Evolutionary conservation across 306 rosid species (phyloP), one percentile per base, ranked within the genome.

Genomic region (Cercis canadensis): DNA sequence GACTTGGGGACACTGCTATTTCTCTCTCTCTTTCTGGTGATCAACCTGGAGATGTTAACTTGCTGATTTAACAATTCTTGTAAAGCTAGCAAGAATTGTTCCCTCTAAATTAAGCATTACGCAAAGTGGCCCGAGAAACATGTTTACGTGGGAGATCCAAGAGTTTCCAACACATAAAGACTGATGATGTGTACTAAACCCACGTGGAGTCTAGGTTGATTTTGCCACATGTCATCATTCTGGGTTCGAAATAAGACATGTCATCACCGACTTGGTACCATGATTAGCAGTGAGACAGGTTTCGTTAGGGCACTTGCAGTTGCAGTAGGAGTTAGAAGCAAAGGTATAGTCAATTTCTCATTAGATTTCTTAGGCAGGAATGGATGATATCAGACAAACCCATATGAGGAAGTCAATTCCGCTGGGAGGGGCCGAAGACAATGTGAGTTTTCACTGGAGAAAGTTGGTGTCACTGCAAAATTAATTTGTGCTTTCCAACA

Each of bases 1-100:
- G 31, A 65, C 62, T 60, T 11, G 56, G 63, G 56, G 52, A 62
- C 78, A 59, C 61, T 70, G 61, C 41, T 56, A 67, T 24, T 24
- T 1, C 3, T 3, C 3, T 24, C 29, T 24, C 29, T 24, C 29
- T 62, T 44, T 75, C 19, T 40, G 44, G 34, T 31, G 70, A 62
- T 15, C 50, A 10, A 41, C 31, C 17, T 41, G 11, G 0, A 13
- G 13, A 2, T 37, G 11, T 12, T n/a, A n/a, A n/a, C n/a, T n/a
- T n/a, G n/a, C n/a, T n/a, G n/a, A n/a, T 14, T 43, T 70, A 70
- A 71, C 78, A 34, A 37, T 41, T 6, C 52, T 53, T 50, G 11
- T 15, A 45, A 54, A 70, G 58, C 44, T 53, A 24, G 29, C 29
- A 24, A 24, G 29, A 29, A 21, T 33, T 64, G 33, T 64, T 57